Percentiles rank a stretch among this genome's conserved stretches.
Evolutionary conservation across 2,329 filamentous ascomycete genomes (phyloP).

Genomic region (Fusarium staphyleae): DNA sequence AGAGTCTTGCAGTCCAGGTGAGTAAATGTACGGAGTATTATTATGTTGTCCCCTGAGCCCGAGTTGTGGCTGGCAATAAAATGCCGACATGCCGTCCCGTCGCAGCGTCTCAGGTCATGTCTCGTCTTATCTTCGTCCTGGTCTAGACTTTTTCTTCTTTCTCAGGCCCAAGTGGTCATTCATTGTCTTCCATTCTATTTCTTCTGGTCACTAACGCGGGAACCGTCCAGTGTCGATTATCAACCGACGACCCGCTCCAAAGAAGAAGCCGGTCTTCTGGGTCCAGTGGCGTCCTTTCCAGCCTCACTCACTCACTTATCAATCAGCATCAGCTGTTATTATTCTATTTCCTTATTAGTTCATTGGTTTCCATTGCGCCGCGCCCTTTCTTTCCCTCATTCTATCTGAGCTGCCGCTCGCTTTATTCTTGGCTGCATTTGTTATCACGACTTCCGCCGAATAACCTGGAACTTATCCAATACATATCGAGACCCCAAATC

Average conservation of each 20-base stretch:
- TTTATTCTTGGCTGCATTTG: slow-evolving; percentile 7
- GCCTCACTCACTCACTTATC: slow-evolving; percentile 20
- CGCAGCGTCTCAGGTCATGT: slow-evolving; percentile 23
- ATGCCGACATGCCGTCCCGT: slow-evolving; percentile 19
- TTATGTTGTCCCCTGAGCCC: slow-evolving; percentile 24
- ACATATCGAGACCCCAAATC: neutral
- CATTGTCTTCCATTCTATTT: slow-evolving; percentile 18
- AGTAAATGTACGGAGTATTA: too few species aligned
- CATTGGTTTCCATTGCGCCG: neutral
- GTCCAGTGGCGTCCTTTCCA: slow-evolving; percentile 18
- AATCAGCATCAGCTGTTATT: slow-evolving; percentile 24
- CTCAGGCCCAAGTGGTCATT: slow-evolving; percentile 31
- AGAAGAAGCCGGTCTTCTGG: slow-evolving; percentile 36
- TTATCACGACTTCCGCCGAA: slow-evolving; percentile 21
- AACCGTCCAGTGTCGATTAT: slow-evolving; percentile 21
- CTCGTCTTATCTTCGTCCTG: slow-evolving; percentile 13
- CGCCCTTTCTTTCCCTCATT: slow-evolving; percentile 13
- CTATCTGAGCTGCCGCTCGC: slow-evolving; percentile 24
- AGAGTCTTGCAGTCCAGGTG: neutral
- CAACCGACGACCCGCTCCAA: slow-evolving; percentile 9
- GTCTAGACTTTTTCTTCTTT: slow-evolving; percentile 16
- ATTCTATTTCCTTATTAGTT: slow-evolving; percentile 5
- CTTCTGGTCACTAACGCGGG: slow-evolving; percentile 17
- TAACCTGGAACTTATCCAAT: slow-evolving; percentile 3
- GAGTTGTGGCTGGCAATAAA: slow-evolving; percentile 22